phyloP scores from a whole-genome alignment of 2,329 filamentous ascomycete genomes.

The Pseudovirgaria hyperparasitica region DNA sequence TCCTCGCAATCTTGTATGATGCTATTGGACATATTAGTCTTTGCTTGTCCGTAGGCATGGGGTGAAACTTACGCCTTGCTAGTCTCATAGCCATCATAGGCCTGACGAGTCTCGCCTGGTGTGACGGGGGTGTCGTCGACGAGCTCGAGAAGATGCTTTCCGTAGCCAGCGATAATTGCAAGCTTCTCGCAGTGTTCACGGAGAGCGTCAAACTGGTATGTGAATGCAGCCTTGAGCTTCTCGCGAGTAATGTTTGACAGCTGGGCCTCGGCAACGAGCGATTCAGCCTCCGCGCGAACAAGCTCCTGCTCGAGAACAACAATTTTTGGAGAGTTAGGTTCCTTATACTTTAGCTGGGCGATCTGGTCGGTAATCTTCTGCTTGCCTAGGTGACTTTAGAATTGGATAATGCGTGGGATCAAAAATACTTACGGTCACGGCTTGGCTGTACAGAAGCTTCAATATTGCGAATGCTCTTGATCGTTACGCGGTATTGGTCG shows the following conservation, averaged over 20 bases:
- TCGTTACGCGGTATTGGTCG: conserved; percentile 96
- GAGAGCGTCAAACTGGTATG: conserved; percentile 94
- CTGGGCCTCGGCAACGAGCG: conserved; percentile 95
- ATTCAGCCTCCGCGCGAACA: conserved; percentile 94
- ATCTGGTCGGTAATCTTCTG: conserved; percentile 99
- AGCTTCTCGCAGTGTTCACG: conserved; percentile 97
- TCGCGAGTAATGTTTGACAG: conserved; percentile 98
- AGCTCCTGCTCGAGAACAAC: conserved; percentile 97
- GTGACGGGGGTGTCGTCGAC: conserved; percentile 96
- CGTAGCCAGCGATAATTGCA: conserved; percentile 92
- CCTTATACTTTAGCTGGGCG: conserved; percentile 98
- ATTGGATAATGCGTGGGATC: not conserved
- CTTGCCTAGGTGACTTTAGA: conserved; percentile 50
- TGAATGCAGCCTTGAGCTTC: conserved; percentile 97
- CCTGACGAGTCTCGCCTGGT: conserved; percentile 86
- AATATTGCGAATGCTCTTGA: conserved; percentile 99
- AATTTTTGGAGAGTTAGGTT: conserved; percentile 94
- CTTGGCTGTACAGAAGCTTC: conserved; percentile 97
- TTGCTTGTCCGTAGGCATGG: not conserved
- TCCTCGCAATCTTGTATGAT: conserved; percentile 99
- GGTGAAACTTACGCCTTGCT: conserved; percentile 59
- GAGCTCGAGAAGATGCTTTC: conserved; percentile 94
- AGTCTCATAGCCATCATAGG: conserved; percentile 96
- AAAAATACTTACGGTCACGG: conserved; percentile 63
- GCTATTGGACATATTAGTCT: conserved; percentile 25